phyloP scores from a whole-genome alignment of 2,329 filamentous ascomycete genomes.

The Ophiocordyceps robertsii region DNA sequence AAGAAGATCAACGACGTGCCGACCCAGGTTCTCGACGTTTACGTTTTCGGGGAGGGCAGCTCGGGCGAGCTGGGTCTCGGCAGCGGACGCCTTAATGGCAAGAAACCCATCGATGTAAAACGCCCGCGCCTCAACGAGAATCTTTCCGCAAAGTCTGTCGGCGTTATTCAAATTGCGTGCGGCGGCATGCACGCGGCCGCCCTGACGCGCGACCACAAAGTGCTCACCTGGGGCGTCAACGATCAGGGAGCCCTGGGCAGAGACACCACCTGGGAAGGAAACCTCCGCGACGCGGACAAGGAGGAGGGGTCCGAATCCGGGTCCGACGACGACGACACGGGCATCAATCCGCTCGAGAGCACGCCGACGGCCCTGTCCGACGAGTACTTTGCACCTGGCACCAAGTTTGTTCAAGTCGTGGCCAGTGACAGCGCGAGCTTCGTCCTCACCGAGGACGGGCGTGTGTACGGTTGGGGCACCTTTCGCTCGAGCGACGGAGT shows the following conservation, averaged over 20 bases:
- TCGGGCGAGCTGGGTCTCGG: conserved; percentile 77
- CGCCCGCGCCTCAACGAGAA: conserved; percentile 72
- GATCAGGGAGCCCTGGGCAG: conserved; percentile 71
- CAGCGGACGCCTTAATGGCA: conserved; percentile 42
- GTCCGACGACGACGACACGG: conserved; percentile 44
- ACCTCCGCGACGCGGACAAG: conserved; percentile 42
- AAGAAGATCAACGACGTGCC: conserved; percentile 25
- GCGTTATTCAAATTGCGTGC: conserved; percentile 62
- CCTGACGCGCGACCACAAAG: conserved; percentile 66
- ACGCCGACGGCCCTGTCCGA: conserved; percentile 50
- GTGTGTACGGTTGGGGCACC: conserved; percentile 74
- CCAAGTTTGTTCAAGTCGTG: conserved; percentile 48
- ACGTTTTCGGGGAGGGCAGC: conserved; percentile 67
- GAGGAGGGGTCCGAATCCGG: conserved; percentile 39
- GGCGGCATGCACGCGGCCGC: conserved; percentile 75
- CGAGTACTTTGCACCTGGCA: conserved; percentile 44
- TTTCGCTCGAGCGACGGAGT: conserved; percentile 56
- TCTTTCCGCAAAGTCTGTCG: conserved; percentile 42
- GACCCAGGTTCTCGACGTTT: conserved; percentile 53
- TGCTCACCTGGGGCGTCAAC: conserved; percentile 80
- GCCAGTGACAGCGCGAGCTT: conserved; percentile 67
- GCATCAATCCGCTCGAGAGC: conserved; percentile 59
- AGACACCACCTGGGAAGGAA: conserved; percentile 56
- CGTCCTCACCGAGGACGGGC: conserved; percentile 59
- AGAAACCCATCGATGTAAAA: conserved; percentile 61